Evolutionary conservation across 805 yeast species (phyloP).

Genomic region (Sugiyamaella boreocaroliniensis): DNA sequence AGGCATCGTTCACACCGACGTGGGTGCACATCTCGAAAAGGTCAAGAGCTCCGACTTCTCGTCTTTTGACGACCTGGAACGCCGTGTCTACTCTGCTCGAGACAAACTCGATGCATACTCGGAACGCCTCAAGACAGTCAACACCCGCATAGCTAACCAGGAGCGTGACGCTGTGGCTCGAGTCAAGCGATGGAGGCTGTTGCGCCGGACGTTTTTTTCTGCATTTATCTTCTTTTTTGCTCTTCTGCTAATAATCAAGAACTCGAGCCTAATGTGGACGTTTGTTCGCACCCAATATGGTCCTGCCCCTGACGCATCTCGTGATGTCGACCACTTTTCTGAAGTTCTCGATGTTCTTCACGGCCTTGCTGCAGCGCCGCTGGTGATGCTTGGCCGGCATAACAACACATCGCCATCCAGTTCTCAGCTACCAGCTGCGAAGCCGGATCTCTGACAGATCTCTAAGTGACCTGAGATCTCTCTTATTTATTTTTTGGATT

Average conservation of each 20-base stretch:
- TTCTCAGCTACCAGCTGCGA: not conserved
- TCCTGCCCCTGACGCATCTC: not conserved
- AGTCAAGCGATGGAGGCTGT: not conserved
- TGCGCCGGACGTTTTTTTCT: not conserved
- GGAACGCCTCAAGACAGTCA: conserved; percentile 21
- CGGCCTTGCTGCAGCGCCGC: not conserved
- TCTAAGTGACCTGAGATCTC: not conserved
- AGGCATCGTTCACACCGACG: conserved; percentile 11
- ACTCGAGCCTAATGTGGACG: not conserved
- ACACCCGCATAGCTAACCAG: conserved; percentile 17
- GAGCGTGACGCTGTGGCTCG: conserved; percentile 14
- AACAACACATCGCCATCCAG: not conserved
- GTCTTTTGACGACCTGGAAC: conserved; percentile 20
- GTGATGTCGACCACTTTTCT: not conserved
- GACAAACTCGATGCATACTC: conserved; percentile 21
- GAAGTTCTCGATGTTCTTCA: not conserved
- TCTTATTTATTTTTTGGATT: not conserved
- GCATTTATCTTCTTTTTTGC: conserved; percentile 12
- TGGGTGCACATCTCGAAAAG: conserved; percentile 20
- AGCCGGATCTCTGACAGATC: not conserved
- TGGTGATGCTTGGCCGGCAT: not conserved
- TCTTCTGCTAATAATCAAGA: conserved; percentile 5
- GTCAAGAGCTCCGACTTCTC: conserved; percentile 21
- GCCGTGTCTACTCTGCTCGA: conserved; percentile 20
- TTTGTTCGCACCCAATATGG: not conserved